A percentile compares a stretch with the other conserved stretches of the same genome.
Evolutionary conservation across 495 filamentous ascomycete genomes (phyloP).

Genomic region (Aspergillus steynii): DNA sequence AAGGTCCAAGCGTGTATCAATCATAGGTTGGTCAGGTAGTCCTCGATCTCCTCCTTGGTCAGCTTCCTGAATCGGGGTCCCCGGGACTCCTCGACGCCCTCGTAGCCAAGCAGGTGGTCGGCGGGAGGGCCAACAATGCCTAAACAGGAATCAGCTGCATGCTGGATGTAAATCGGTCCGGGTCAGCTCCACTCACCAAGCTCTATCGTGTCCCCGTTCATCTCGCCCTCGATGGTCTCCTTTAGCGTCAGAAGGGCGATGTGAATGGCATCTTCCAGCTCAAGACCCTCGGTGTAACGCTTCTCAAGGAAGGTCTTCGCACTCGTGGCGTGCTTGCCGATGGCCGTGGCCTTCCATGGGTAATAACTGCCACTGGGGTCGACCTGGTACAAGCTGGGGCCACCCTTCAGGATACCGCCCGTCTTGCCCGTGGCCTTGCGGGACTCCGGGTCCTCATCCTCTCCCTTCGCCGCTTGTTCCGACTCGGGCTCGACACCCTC

Average conservation of each 20-base stretch:
- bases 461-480: constrained; percentile 47
- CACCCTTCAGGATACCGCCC: constrained; percentile 91
- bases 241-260: constrained; percentile 97
- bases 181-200: constrained; percentile 69
- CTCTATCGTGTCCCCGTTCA: constrained; percentile 99
- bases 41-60: constrained; percentile 96
- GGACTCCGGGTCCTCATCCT: constrained; percentile 55
- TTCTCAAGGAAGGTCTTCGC: constrained; percentile 99
- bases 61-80: constrained; percentile 95
- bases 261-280: constrained; percentile 97
- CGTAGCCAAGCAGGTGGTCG: constrained; percentile 85
- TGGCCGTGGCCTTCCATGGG: constrained; percentile 98
- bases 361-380: constrained; percentile 97
- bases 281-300: constrained; percentile 93
- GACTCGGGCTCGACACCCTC: constrained; percentile 87
- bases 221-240: constrained; percentile 98
- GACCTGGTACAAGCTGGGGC: constrained; percentile 96
- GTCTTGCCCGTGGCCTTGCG: constrained; percentile 78
- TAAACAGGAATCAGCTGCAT: constrained; percentile 42
- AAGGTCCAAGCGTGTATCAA: constrained; percentile 15
- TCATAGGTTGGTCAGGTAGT: constrained; percentile 95
- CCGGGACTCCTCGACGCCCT: constrained; percentile 85
- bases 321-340: constrained; percentile 96
- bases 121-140: constrained; percentile 95
- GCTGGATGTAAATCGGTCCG: neutral